A percentile compares a stretch with the other conserved stretches of the same genome.
phyloP scores from a whole-genome alignment of 164 flowering plant genomes.

The Dillenia suffruticosa region DNA sequence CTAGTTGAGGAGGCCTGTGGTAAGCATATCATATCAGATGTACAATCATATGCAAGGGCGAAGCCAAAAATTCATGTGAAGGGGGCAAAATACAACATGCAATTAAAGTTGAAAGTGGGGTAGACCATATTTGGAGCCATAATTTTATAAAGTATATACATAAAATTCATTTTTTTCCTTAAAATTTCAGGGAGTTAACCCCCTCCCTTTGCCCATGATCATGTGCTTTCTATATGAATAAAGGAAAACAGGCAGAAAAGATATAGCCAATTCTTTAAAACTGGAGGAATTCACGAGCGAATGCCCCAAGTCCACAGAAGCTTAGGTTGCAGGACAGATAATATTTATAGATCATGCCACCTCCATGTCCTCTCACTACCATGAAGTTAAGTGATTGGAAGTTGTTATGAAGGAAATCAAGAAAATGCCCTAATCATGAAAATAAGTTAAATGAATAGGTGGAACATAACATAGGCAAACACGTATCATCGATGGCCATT shows the following conservation, averaged over 20 bases:
- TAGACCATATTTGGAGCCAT: too few species aligned
- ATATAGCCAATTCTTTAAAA: too few species aligned
- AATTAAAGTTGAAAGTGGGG: not conserved
- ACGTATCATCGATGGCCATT: conserved; percentile 30
- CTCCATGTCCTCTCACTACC: not conserved
- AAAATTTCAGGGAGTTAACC: too few species aligned
- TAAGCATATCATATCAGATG: conserved; percentile 7
- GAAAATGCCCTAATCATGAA: conserved; percentile 1
- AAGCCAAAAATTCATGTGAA: not conserved
- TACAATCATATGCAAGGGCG: not conserved
- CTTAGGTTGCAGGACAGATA: too few species aligned
- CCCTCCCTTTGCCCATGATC: too few species aligned
- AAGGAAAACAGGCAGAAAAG: too few species aligned
- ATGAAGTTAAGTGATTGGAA: not conserved
- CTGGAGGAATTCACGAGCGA: too few species aligned
- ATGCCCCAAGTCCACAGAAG: too few species aligned
- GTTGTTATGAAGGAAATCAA: not conserved
- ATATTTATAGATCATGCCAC: too few species aligned
- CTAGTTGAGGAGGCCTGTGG: conserved; percentile 41
- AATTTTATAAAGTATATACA: too few species aligned
- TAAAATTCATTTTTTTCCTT: too few species aligned
- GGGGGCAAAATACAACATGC: not conserved
- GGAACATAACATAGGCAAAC: conserved; percentile 4
- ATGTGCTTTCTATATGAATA: too few species aligned
- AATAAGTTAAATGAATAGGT: conserved; percentile 9